Percentiles rank a stretch among this genome's conserved stretches.
These are phyloP conservation scores for Colletotrichum tanaceti DNA, from an alignment of 2,329 filamentous ascomycete genomes.

Conservation along the genomic window DNA sequence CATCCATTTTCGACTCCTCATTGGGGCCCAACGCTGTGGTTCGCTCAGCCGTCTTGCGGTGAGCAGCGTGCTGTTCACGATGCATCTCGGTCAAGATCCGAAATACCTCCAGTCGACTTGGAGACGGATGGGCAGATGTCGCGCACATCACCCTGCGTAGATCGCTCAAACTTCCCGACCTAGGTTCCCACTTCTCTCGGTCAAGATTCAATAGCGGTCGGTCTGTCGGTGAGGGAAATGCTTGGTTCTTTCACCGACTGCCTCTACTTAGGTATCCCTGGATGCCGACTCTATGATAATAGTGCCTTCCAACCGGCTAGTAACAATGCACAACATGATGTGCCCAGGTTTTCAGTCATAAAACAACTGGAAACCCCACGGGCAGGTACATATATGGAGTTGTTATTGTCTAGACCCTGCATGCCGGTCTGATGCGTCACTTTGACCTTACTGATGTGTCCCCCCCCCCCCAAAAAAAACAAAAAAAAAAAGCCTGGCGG, in stretches of 20 bases:
- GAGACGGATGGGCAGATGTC: neutral
- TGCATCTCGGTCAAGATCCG: constrained; percentile 36
- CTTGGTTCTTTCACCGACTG: neutral
- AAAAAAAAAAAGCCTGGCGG: neutral
- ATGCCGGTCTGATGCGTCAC: neutral
- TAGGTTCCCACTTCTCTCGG: constrained; percentile 35
- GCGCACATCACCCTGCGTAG: constrained; percentile 34
- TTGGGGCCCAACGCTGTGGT: constrained; percentile 14
- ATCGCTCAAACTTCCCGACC: constrained; percentile 23
- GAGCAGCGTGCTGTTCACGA: constrained; percentile 20
- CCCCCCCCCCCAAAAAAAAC: too few species aligned
- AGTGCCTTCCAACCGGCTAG: neutral
- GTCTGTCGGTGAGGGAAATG: constrained; percentile 13
- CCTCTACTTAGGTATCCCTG: neutral
- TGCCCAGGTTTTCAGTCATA: neutral
- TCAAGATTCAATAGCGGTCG: constrained; percentile 27
- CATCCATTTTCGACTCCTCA: constrained; percentile 1
- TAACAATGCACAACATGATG: neutral
- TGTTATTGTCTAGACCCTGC: neutral
- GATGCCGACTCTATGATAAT: neutral
- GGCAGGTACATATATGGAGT: neutral
- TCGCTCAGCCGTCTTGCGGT: constrained; percentile 18
- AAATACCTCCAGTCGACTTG: constrained; percentile 19
- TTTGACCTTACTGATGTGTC: neutral
- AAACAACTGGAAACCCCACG: too few species aligned